Conservation (phyloP, 352 stramenopile genomes). For the Phytophthora melonis region DNA sequence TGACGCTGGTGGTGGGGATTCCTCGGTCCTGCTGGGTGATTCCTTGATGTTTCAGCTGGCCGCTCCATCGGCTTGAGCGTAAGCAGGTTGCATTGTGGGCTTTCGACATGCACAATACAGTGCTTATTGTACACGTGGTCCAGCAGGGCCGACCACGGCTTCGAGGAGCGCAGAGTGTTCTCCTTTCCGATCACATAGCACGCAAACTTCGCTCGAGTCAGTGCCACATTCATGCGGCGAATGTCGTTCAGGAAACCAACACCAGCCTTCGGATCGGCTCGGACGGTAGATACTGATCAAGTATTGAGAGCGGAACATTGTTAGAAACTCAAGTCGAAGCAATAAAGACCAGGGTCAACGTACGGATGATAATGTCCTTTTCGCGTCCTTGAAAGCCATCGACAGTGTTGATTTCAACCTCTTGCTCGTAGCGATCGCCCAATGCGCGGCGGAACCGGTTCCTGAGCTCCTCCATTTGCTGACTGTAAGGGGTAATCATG, state of each 20-base stretch:
- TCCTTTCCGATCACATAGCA: conserved; percentile 92
- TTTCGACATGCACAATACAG: conserved; percentile 89
- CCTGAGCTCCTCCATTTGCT: conserved; percentile 89
- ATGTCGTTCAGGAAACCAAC: conserved; percentile 92
- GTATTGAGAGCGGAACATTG: conserved; percentile 13
- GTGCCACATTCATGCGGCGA: conserved; percentile 89
- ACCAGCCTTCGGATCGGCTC: conserved; percentile 79
- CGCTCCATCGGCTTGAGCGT: conserved; percentile 70
- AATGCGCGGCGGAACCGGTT: conserved; percentile 65
- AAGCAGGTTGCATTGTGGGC: conserved; percentile 79
- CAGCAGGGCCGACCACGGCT: conserved; percentile 82
- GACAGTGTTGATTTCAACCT: conserved; percentile 94
- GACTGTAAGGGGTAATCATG: conserved; percentile 92
- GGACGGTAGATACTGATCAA: conserved; percentile 84
- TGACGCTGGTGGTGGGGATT: conserved; percentile 34
- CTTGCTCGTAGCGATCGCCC: conserved; percentile 76
- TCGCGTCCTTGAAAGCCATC: conserved; percentile 93
- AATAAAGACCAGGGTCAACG: conserved; percentile 26
- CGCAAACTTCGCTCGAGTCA: conserved; percentile 90
- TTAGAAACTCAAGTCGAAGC: conserved; percentile 17
- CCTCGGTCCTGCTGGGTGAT: conserved; percentile 19
- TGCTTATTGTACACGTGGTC: conserved; percentile 70
- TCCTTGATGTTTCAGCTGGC: conserved; percentile 29
- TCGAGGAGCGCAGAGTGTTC: conserved; percentile 81
- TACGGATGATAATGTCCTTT: conserved; percentile 93